These are phyloP conservation scores for Pterocarpus macrocarpus DNA, from an alignment of 306 rosid genomes.

Conservation along the genomic window DNA sequence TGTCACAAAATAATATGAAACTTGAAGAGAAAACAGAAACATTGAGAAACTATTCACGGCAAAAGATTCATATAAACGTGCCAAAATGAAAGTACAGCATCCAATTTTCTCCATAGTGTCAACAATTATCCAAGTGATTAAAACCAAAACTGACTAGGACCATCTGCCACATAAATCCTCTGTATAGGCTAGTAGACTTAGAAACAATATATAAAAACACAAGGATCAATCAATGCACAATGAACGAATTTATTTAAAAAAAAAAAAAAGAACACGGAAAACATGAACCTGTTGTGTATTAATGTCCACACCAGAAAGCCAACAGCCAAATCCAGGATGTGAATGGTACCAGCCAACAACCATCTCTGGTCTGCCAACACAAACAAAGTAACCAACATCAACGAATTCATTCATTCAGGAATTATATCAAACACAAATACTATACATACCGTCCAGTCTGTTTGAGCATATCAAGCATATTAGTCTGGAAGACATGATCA, in stretches of 20 bases:
- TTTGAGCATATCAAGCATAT: slow-evolving; percentile 98
- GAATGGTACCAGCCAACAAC: slow-evolving; percentile 99
- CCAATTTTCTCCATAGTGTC: background rate
- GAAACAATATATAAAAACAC: slow-evolving; percentile 26
- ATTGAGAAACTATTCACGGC: no score
- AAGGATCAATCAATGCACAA: background rate
- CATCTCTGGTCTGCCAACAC: slow-evolving; percentile 89
- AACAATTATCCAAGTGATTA: background rate
- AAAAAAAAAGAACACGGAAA: background rate
- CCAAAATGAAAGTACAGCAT: background rate
- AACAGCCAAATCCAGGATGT: slow-evolving; percentile 99
- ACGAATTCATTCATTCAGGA: slow-evolving; percentile 1
- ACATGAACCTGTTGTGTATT: slow-evolving; percentile 91
- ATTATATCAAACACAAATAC: background rate
- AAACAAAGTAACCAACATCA: slow-evolving; percentile 17
- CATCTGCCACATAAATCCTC: slow-evolving; percentile 8
- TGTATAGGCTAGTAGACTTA: background rate
- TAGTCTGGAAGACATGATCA: slow-evolving; percentile 96
- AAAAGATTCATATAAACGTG: no score
- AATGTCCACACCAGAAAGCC: slow-evolving; percentile 99
- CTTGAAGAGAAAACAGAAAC: background rate
- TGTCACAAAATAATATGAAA: no score
- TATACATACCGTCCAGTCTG: slow-evolving; percentile 85
- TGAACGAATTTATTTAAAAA: no score
- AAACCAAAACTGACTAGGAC: slow-evolving; percentile 5